phyloP scores from a whole-genome alignment of 495 filamentous ascomycete genomes.

The Pyrenula massariospora region DNA sequence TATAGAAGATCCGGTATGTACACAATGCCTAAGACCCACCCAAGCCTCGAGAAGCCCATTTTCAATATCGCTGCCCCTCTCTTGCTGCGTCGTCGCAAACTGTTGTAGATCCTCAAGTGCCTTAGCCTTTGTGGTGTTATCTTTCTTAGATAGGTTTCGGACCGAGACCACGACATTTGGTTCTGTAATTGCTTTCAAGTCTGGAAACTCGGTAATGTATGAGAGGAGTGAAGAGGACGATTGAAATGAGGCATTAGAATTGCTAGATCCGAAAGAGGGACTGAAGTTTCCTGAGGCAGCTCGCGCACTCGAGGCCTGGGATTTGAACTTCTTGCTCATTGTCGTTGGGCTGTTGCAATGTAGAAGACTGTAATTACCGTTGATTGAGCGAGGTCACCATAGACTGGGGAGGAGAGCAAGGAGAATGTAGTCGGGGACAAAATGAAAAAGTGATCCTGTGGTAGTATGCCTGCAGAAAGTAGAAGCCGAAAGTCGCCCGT shows the following conservation, averaged over 20 bases:
- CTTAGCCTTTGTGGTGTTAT: slow-evolving; percentile 85
- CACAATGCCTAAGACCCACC: slow-evolving; percentile 44
- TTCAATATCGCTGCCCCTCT: slow-evolving; percentile 45
- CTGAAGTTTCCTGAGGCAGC: slow-evolving; percentile 42
- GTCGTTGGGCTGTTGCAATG: slow-evolving; percentile 31
- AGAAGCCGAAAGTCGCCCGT: too few species aligned
- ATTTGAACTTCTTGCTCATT: slow-evolving; percentile 62
- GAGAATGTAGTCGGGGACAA: too few species aligned
- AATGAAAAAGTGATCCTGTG: too few species aligned
- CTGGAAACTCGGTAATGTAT: slow-evolving; percentile 74
- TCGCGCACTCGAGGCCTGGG: slow-evolving; percentile 61
- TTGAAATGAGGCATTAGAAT: slow-evolving; percentile 34
- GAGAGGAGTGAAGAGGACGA: slow-evolving; percentile 49
- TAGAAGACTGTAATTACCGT: too few species aligned
- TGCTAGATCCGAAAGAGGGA: slow-evolving; percentile 19
- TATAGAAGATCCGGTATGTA: slow-evolving; percentile 1
- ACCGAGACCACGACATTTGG: slow-evolving; percentile 74
- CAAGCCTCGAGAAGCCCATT: slow-evolving; percentile 74
- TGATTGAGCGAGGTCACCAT: too few species aligned
- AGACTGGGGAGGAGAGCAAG: too few species aligned
- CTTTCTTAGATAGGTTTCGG: slow-evolving; percentile 87
- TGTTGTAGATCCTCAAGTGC: slow-evolving; percentile 75
- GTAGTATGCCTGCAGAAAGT: too few species aligned
- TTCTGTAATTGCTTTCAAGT: slow-evolving; percentile 66
- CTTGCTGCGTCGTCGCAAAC: slow-evolving; percentile 39